These are phyloP conservation scores for Zygosaccharomyces pseudobailii DNA, from an alignment of 1,139 yeast genomes.

Conservation along the genomic window DNA sequence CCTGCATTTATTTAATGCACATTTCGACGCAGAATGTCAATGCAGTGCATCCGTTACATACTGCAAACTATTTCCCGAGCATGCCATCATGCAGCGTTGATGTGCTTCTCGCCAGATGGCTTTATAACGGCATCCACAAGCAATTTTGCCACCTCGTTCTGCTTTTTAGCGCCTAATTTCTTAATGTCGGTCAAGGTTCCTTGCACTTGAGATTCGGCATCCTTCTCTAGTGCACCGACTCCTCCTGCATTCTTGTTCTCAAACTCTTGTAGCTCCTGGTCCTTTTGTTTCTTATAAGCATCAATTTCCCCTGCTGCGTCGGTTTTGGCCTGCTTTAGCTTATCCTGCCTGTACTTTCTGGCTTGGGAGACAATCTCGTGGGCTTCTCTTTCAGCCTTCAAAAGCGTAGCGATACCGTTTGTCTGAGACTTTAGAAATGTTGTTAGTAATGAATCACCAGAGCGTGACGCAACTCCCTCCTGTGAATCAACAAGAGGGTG, in stretches of 20 bases:
- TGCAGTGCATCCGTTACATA: background rate
- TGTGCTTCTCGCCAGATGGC: slow-evolving; percentile 78
- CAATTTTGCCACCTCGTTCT: slow-evolving; percentile 63
- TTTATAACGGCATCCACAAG: slow-evolving; percentile 74
- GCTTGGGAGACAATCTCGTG: slow-evolving; percentile 92
- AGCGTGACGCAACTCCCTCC: background rate
- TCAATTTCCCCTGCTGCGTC: slow-evolving; percentile 91
- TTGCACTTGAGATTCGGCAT: slow-evolving; percentile 61
- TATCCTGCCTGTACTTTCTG: slow-evolving; percentile 49
- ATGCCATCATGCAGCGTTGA: slow-evolving; percentile 49
- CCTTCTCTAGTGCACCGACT: slow-evolving; percentile 57
- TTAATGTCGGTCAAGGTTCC: slow-evolving; percentile 58
- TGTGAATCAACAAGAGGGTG: background rate
- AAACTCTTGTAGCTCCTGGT: slow-evolving; percentile 67
- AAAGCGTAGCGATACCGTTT: slow-evolving; percentile 36
- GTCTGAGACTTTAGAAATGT: slow-evolving; percentile 23
- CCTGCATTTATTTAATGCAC: background rate
- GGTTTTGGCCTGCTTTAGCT: slow-evolving; percentile 83
- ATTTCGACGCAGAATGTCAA: background rate
- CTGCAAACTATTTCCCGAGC: background rate
- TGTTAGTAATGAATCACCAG: slow-evolving; percentile 5
- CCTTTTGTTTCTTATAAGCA: slow-evolving; percentile 80
- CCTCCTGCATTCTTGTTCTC: slow-evolving; percentile 45
- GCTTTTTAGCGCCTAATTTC: slow-evolving; percentile 58
- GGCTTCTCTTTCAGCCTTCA: slow-evolving; percentile 88